Percentiles rank a stretch among this genome's conserved stretches.
phyloP scores from a whole-genome alignment of 257 asterid species.

The Nicotiana attenuata region DNA sequence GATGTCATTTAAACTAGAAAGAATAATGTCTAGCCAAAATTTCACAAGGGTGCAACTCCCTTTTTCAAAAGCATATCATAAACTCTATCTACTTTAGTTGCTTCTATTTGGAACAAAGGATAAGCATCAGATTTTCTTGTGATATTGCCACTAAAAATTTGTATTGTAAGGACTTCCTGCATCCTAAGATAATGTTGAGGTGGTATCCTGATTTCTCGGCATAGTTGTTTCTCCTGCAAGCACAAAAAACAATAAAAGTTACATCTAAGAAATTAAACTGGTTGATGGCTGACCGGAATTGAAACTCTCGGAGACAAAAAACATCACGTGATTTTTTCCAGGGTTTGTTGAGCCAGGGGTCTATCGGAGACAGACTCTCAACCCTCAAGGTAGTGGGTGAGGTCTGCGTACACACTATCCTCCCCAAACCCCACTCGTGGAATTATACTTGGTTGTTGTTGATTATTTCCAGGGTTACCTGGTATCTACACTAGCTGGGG shows the following conservation, averaged over 20 bases:
- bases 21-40: not conserved
- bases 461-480: no score
- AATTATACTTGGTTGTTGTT: no score
- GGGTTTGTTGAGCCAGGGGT: no score
- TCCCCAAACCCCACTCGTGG: no score
- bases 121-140: conserved; percentile 71
- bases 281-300: no score
- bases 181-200: conserved; percentile 63
- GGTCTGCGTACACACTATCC: no score
- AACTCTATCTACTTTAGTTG: conserved; percentile 60
- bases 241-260: not conserved
- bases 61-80: conserved; percentile 72
- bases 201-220: conserved; percentile 60
- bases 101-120: conserved; percentile 57
- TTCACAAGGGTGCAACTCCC: conserved; percentile 41
- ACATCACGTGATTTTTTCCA: no score
- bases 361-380: no score
- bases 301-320: no score
- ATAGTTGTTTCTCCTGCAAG: conserved; percentile 74
- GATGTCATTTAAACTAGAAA: not conserved
- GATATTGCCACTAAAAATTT: conserved; percentile 53
- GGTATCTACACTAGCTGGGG: no score
- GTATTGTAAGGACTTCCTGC: conserved; percentile 54
- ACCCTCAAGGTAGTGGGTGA: no score
- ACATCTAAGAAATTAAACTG: no score